These are phyloP conservation scores for Fusarium irregulare DNA, from an alignment of 2,329 filamentous ascomycete species.

Conservation along the genomic window DNA sequence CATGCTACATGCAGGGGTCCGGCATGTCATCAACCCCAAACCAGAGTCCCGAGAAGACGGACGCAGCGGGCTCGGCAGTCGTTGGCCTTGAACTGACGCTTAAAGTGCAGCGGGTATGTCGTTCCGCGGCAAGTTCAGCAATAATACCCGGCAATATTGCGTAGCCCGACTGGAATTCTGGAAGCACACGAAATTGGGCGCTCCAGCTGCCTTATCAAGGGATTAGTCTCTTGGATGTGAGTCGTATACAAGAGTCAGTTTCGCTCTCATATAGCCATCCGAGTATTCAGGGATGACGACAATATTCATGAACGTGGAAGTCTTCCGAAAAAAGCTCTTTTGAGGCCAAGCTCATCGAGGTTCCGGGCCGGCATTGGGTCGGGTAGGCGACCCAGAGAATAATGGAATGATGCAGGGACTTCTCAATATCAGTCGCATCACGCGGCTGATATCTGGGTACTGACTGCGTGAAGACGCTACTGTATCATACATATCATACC, in stretches of 20 bases:
- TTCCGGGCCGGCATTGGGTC: neutral
- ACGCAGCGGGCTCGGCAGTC: constrained; percentile 32
- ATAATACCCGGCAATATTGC: neutral
- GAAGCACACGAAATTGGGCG: neutral
- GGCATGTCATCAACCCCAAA: constrained; percentile 24
- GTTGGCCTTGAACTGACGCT: constrained; percentile 2
- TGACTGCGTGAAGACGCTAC: constrained; percentile 4
- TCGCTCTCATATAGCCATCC: neutral
- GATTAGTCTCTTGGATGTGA: neutral
- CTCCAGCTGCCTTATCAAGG: neutral
- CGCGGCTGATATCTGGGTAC: constrained; percentile 14
- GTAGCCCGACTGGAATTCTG: neutral
- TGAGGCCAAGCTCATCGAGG: neutral
- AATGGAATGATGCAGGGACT: constrained; percentile 1
- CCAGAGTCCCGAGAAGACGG: constrained; percentile 15
- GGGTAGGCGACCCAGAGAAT: neutral
- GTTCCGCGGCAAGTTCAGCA: constrained; percentile 7
- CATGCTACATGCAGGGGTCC: constrained; percentile 26
- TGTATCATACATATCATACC: neutral
- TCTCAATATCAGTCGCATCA: constrained; percentile 17
- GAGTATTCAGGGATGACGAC: neutral
- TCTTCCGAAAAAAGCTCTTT: neutral
- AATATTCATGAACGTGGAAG: neutral
- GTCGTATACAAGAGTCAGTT: neutral
- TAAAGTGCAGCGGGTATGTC: constrained; percentile 3